Evolutionary conservation across 345 rosid species (phyloP).

Genomic region (Rhizophora apiculata): DNA sequence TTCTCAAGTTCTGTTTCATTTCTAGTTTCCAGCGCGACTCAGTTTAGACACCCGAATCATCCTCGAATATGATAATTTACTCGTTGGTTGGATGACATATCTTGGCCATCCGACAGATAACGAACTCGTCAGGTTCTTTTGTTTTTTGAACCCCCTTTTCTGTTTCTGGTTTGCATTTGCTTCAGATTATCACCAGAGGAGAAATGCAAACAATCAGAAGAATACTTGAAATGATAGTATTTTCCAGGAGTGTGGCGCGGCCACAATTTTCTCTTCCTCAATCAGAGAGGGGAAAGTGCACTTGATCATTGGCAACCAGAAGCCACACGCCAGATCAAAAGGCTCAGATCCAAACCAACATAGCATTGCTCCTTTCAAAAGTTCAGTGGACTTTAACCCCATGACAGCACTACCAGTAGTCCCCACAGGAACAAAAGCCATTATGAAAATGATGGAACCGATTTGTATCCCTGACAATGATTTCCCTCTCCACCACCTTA

Average conservation of each 20-base stretch:
- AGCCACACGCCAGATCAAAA: background rate
- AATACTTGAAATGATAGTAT: background rate
- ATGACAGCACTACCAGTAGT: constrained; percentile 48
- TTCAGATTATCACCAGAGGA: background rate
- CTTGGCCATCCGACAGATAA: too few species aligned
- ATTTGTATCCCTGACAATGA: constrained; percentile 63
- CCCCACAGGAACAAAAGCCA: constrained; percentile 59
- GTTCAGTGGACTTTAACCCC: background rate
- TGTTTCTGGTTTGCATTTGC: background rate
- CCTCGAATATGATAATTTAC: too few species aligned
- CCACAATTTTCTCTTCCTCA: background rate
- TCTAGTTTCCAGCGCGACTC: background rate
- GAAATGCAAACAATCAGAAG: background rate
- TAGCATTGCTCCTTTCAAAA: too few species aligned
- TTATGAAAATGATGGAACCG: constrained; percentile 62
- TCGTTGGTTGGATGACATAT: too few species aligned
- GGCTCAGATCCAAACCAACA: too few species aligned
- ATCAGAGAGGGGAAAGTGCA: background rate
- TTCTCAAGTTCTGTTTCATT: background rate
- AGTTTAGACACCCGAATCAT: too few species aligned
- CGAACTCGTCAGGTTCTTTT: too few species aligned
- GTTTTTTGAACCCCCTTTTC: too few species aligned
- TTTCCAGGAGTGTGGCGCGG: background rate
- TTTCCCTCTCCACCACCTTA: constrained; percentile 44
- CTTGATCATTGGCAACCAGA: background rate